Evolutionary conservation across 345 rosid species (phyloP), one percentile per base, ranked within the genome.

Genomic region (Capsella bursapastoris): DNA sequence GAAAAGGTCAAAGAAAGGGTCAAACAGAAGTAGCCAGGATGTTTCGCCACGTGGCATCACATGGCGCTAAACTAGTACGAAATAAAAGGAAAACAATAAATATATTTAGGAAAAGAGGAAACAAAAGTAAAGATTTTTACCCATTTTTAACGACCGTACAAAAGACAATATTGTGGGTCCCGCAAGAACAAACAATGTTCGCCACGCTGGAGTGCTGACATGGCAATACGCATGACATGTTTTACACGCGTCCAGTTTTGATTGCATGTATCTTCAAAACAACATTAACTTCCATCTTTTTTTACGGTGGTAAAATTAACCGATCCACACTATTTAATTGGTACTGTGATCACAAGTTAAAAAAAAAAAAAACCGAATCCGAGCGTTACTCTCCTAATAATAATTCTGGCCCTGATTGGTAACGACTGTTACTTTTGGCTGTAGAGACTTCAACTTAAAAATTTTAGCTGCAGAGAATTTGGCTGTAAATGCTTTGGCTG

Each of bases 1-100:
- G 47, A 37, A 18, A 59, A n/a, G 22, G 48, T 62, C 58, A 61
- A 68, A 69, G 57, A 68, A 44, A 61, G 25, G 37, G 73, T 64
- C 60, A 64, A 64, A 63, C 70, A 70, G n/a, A 70, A 48, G n/a
- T 7, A 64, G 31, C 75, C n/a, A 63, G 14, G 29, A 62, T 55
- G 53, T 18, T 16, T 15, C 1, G 57, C 41, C 63, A 64, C 76
- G 76, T 71, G 76, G 80, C 76, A 70, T 40, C 72, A 71, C 56
- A 71, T 71, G 80, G 71, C 61, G 68, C 72, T 72, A 77, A 71
- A 57, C 53, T 64, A 56, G 62, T 64, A 65, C 67, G 62, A 77
- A 57, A 38, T 74, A 53, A 14, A 9, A 4, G 6, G 0, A 47
- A 8, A 38, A 60, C 0, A 8, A 16, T 8, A 38, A 9, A 34